These are phyloP conservation scores for Naegleria lovaniensis DNA, from an alignment of 208 protist genomes.

Conservation along the genomic window DNA sequence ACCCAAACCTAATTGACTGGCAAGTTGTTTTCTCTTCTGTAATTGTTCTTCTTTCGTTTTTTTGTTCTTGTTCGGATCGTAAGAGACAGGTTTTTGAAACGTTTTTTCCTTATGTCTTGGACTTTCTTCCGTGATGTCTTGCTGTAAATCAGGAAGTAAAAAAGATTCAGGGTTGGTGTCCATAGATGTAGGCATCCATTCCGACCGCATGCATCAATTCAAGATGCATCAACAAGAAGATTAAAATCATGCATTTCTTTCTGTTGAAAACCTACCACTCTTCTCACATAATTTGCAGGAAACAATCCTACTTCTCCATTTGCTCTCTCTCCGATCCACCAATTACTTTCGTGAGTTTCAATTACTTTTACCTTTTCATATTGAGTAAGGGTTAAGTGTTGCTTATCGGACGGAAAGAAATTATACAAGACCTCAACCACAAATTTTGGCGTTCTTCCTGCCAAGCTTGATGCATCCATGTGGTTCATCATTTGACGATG, in stretches of 20 bases:
- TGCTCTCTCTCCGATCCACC: conserved; percentile 16
- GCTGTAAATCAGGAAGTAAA: not conserved
- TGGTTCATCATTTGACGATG: not conserved
- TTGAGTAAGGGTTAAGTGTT: not conserved
- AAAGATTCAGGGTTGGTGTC: too few relatives aligned
- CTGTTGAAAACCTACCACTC: conserved; percentile 16
- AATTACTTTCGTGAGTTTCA: not conserved
- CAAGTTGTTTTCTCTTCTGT: not conserved
- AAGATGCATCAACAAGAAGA: not conserved
- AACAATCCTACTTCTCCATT: conserved; percentile 16
- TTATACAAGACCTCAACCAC: not conserved
- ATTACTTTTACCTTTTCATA: conserved; percentile 11
- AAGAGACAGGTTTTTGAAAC: not conserved
- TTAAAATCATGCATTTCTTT: too few relatives aligned
- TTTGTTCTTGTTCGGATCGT: not conserved
- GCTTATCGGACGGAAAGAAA: not conserved
- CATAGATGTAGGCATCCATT: too few relatives aligned
- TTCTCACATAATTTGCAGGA: conserved; percentile 23
- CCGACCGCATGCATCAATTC: too few relatives aligned
- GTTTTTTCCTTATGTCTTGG: not conserved
- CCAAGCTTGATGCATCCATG: not conserved
- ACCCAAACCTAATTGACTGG: not conserved
- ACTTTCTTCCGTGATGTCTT: not conserved
- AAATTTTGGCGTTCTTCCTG: not conserved
- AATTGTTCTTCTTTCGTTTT: not conserved